phyloP scores from a whole-genome alignment of 2,329 filamentous ascomycete genomes.

The Drechslerella dactyloides region DNA sequence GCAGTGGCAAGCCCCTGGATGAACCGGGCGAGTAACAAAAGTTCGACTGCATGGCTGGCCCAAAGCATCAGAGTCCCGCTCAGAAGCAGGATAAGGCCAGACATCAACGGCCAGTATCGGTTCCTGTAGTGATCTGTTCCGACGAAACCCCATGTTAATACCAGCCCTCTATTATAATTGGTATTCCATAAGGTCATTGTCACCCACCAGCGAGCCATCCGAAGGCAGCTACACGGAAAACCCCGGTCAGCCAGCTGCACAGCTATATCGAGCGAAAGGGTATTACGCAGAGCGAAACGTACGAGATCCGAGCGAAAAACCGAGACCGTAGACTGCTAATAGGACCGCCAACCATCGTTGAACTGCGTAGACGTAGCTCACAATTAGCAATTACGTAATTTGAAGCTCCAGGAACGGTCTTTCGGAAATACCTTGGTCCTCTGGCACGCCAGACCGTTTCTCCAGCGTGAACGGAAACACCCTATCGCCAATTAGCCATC shows the following conservation, averaged over 20 bases:
- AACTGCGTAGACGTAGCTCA: conserved; percentile 9
- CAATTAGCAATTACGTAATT: conserved; percentile 3
- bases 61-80: conserved; percentile 46
- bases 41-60: conserved; percentile 27
- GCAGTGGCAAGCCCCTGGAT: conserved; percentile 49
- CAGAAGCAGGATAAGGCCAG: conserved; percentile 36
- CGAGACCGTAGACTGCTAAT: conserved; percentile 44
- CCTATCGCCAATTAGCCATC: conserved; percentile 12
- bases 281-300: conserved; percentile 15
- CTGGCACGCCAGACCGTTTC: conserved; percentile 37
- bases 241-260: background rate
- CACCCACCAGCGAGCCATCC: conserved; percentile 49
- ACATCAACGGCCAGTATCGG: conserved; percentile 45
- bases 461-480: conserved; percentile 49
- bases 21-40: conserved; percentile 42
- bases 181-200: background rate
- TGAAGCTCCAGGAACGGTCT: background rate
- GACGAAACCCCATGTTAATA: background rate
- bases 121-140: conserved; percentile 41
- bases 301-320: conserved; percentile 48
- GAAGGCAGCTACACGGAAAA: conserved; percentile 31
- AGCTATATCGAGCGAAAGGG: background rate
- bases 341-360: conserved; percentile 47
- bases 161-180: no score
- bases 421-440: conserved; percentile 35